Base-by-base conservation (phyloP, 2,329 filamentous ascomycete species). In the Nemania bipapillata region DNA sequence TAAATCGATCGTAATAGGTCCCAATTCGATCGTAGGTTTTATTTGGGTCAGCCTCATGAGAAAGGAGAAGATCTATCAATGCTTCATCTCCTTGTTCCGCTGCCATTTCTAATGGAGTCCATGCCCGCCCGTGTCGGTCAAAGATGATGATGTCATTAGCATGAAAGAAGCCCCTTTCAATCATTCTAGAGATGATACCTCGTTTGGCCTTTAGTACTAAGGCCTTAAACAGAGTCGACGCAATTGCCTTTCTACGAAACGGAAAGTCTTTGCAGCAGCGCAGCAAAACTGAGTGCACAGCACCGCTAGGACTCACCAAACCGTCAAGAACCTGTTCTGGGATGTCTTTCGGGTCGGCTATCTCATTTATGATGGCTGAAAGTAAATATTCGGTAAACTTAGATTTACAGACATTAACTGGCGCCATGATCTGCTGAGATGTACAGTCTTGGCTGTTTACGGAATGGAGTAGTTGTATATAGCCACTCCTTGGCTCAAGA, bases 61-160 rank as follows among this genome's bases (percentile, higher is more conserved):
- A 65, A 35, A 65, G 62, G 35, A 65, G 53, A 2, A 63, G 22
- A n/a, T 50, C 58, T 1, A 55, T 7, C 32, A 57, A 20, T n/a
- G 2, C 24, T 45, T 53, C 24, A 17, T 57, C 4, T 42, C 37
- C 17, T n/a, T 2, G 0, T 1, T 0, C 6, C 17, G 54, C 54
- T 22, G 45, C 62, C 5, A 2, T 7, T 54, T 65, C 50, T 17
- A 59, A 28, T 15, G n/a, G 55, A 26, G 62, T 65, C 2, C 17
- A 35, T 8, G 15, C 30, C 2, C 2, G 2, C 2, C 3, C 3
- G 3, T 3, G 1, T 15, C 24, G 1, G 7, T 45, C 5, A 24
- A 62, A 28, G 24, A 66, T 56, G 1, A 60, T 28, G 3, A 17
- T 40, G 40, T 56, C 35, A n/a, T 61, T 40, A 11, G 24, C 47